Conservation (phyloP, 2,329 filamentous ascomycete genomes). For the Botrytis tulipae region DNA sequence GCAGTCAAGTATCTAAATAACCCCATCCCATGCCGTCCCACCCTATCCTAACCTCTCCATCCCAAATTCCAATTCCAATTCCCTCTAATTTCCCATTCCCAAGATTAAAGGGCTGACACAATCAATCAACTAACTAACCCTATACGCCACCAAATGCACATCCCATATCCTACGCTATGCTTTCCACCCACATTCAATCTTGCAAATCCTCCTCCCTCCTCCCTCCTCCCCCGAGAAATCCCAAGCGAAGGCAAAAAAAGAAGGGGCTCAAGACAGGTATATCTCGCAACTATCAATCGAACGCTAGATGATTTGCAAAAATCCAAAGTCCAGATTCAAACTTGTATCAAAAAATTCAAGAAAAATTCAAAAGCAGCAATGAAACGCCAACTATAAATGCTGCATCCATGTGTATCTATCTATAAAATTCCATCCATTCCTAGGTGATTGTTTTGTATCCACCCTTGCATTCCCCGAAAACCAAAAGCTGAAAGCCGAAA, state of each 20-base stretch:
- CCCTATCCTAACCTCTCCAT: background rate
- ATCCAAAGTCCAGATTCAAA: background rate
- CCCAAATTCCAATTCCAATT: background rate
- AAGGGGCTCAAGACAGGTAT: background rate
- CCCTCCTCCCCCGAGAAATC: background rate
- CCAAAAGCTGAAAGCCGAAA: background rate
- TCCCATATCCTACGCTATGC: constrained; percentile 10
- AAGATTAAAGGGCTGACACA: background rate
- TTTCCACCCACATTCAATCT: background rate
- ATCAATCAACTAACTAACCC: background rate
- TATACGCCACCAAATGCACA: constrained; percentile 5
- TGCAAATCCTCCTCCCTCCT: background rate
- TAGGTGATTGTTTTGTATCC: background rate
- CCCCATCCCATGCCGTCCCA: background rate
- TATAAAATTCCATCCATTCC: constrained; percentile 16
- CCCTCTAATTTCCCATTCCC: background rate
- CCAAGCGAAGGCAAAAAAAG: background rate
- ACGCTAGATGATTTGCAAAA: background rate
- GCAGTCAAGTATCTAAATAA: background rate
- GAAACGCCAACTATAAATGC: constrained; percentile 12
- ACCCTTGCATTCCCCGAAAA: background rate
- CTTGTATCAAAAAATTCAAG: background rate
- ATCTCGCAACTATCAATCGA: background rate
- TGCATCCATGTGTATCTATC: constrained; percentile 14
- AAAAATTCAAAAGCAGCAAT: background rate